These are phyloP conservation scores for Barnettozyma sp. DNA, from an alignment of 805 yeast genomes.

Conservation along the genomic window DNA sequence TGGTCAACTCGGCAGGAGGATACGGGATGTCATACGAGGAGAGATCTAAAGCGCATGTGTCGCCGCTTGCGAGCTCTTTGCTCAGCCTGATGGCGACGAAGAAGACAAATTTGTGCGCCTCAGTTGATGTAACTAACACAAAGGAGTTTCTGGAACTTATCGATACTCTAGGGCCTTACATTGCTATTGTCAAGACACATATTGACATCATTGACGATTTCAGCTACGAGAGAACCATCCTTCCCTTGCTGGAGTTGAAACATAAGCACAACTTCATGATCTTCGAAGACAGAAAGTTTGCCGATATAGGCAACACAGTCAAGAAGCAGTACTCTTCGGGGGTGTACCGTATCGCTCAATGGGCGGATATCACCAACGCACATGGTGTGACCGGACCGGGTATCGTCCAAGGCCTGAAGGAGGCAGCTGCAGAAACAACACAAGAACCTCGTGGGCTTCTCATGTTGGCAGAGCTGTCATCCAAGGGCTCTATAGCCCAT, in stretches of 20 bases:
- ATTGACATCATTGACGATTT: slow-evolving; percentile 91
- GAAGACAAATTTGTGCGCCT: slow-evolving; percentile 87
- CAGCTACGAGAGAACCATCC: slow-evolving; percentile 68
- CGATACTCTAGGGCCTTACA: slow-evolving; percentile 83
- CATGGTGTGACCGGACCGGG: slow-evolving; percentile 97
- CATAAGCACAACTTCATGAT: slow-evolving; percentile 81
- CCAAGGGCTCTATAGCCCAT: slow-evolving; percentile 87
- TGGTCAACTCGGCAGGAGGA: too few relatives aligned
- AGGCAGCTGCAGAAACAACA: slow-evolving; percentile 63
- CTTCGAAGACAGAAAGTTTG: slow-evolving; percentile 96
- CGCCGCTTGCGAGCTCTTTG: slow-evolving; percentile 74
- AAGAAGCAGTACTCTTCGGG: slow-evolving; percentile 92
- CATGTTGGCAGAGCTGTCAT: slow-evolving; percentile 93
- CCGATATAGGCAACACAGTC: slow-evolving; percentile 97
- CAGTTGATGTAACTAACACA: slow-evolving; percentile 83
- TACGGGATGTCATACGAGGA: slow-evolving; percentile 41
- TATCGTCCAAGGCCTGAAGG: slow-evolving; percentile 79
- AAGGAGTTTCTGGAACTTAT: slow-evolving; percentile 62
- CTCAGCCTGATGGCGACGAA: slow-evolving; percentile 70
- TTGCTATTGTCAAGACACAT: slow-evolving; percentile 90
- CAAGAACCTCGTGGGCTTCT: slow-evolving; percentile 80
- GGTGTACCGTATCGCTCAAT: slow-evolving; percentile 76
- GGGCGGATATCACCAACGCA: slow-evolving; percentile 98
- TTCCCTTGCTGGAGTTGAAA: slow-evolving; percentile 66
- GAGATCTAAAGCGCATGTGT: slow-evolving; percentile 65